Evolutionary conservation across 1,139 yeast genomes (phyloP), one percentile per base, ranked within the genome.

Genomic region (Candida sp.): DNA sequence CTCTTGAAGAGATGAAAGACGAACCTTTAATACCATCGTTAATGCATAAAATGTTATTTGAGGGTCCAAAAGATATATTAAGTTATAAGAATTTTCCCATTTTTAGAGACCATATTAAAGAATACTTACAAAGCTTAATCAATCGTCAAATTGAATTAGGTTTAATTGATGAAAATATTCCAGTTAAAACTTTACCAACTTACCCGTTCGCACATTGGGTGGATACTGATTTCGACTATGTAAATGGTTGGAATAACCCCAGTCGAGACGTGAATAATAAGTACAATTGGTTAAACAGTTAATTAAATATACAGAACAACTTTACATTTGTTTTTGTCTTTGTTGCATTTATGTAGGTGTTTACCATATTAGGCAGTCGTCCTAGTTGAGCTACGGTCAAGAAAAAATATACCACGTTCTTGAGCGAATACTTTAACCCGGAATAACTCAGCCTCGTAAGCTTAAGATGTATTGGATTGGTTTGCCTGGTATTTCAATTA

Each of bases 1-100:
- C 82, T 2, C 70, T 84, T 45, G 89, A 82, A 22, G 90, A 84
- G 55, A 83, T 84, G 89, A 83, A 82, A 56, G 87, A 84, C 57
- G 91, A 84, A 56, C 89, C 90, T 6, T 60, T 80, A 63, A 70
- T 84, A 30, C 90, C 90, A n/a, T 79, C 87, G 1, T 67, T 84
- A 43, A 58, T 84, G 42, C 75, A 76, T 52, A 82, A 82, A 55
- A 80, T 83, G 43, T 63, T 84, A 33, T 77, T 66, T 49, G 88
- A 84, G 57, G 89, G 81, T 0, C 89, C 89, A 4, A 81, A 78
- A 49, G 76, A 75, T 42, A 84, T 84, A 46, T 62, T 80, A 54
- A 77, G 80, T 57, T 84, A 84, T 62, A 84, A 84, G 57, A 75
- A 75, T 48, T 83, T 83, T 52, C 78, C 68, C 41, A 55, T 70